Evolutionary conservation across 2,329 filamentous ascomycete genomes (phyloP), one percentile per base, ranked within the genome.

Genomic region (Claviceps capensis): DNA sequence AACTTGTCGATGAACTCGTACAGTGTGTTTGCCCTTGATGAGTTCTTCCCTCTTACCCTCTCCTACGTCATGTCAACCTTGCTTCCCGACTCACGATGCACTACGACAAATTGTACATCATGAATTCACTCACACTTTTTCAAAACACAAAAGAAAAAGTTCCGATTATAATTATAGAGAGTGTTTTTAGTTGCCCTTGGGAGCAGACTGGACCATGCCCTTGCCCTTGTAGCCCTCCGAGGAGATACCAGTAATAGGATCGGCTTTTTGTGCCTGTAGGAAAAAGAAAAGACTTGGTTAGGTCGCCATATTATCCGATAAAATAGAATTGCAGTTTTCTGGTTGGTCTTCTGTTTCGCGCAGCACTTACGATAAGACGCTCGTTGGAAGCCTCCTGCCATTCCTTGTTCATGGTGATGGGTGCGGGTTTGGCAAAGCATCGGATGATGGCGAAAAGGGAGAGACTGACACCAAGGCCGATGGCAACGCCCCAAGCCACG

Each of bases 381-480:
- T 96, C 93, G 73, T 98, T 95, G 61, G 84, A 79, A 62, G 85
- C 85, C 77, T 97, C 89, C 76, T 98, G 88, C 82, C 86, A 97
- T 74, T 98, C 93, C 78, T 88, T 86, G 74, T 77, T 91, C 90
- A 98, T 95, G 64, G 91, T 95, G 69, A 77, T 75, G 60, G 93
- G 93, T 57, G 79, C 65, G 55, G 81, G 79, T 67, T 80, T 78
- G 63, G 86, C 88, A 68, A 87, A 83, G 60, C 78, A 60, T 64
- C 90, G 86, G 67, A 86, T 79, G 62, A 70, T 57, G 63, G 74
- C 75, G 75, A 97, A 97, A 69, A 96, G 56, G 58, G 71, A 78
- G 61, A 85, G 71, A 59, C 83, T 84, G 62, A 75, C 78, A 57
- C 71, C 74, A 59, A 94, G 64, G 64, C 87, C 85, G 62, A 83